Base-by-base conservation (phyloP, 345 rosid species). In the Moricandia arvensis region DNA sequence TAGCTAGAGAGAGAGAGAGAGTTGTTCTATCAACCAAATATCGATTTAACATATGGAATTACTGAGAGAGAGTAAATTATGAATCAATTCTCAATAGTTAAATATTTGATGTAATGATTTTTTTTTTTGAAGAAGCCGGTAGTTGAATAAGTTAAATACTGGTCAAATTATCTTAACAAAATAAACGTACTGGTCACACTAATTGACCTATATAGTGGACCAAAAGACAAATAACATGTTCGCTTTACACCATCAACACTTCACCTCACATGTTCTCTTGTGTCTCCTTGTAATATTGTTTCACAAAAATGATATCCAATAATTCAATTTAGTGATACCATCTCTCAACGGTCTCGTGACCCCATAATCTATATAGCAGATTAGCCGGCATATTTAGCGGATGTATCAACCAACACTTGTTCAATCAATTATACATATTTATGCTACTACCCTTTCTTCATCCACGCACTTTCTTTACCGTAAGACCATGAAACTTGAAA, bases 201-300 rank as follows among this genome's bases (percentile, higher is more conserved):
- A 38, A 38, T 38, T 38, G 49, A 41, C 49, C 15, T 41, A 0
- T 11, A 3, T 3, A 41, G 49, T 41, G 49, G 49, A 41, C 49
- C 49, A 41, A 41, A 62, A 41, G 45, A 69, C 74, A 68, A 51
- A 61, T 29, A 58, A 76, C 65, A 76, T 76, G 75, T 76, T 76
- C 74, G 63, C 75, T 37, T 69, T 69, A 59, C 38, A 35, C 58
- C 63, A 35, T 49, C 73, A 18, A 12, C 27, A 59, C 54, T 59
- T 35, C 38, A 54, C 26, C 47, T 69, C 69, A 69, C 75, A 75
- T 67, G 79, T 67, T 75, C 13, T 5, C 43, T 43, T 8, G 1
- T 17, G 33, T 45, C 31, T 13, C 24, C 26, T 8, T 41, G 15
- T 4, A 10, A 4, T 11, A 1, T 41, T 12, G n/a, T n/a, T n/a